Evolutionary conservation across 305 asterid genomes (phyloP), one percentile per base, ranked within the genome.

Genomic region (Euphrasia arctica): DNA sequence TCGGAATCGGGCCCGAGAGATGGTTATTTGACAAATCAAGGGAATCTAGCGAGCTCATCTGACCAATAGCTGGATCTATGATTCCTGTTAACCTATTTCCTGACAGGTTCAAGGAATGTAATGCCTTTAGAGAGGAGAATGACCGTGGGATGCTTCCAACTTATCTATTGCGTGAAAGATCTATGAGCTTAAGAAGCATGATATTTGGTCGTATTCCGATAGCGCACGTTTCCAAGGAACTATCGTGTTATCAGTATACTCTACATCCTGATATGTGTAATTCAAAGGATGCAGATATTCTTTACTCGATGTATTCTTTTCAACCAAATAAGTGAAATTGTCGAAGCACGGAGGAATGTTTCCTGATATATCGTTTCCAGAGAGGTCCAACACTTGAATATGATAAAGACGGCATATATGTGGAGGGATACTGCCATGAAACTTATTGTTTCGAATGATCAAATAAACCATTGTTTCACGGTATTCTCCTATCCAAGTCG

Each of bases 81-180:
- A 11, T 15, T 34, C 74, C 76, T 9, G 29, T 58, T 41, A 71
- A 54, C 2, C 49, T 31, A 29, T 75, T 75, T 63, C 70, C 63
- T 2, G 82, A 77, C 11, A 77, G 63, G 67, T 69, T 68, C 59
- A 76, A 62, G 52, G 67, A 69, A 58, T 28, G 22, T 10, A 67
- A 48, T 34, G 65, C 77, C 57, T 27, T 54, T 74, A 70, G 29
- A 3, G 29, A 15, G 36, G 67, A 74, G 42, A 73, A 8, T n/a
- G 69, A 47, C 4, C 2, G 1, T 1, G 80, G 77, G 10, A 71
- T 67, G 31, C 8, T 60, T 4, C 85, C 85, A 4, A 5, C 50
- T 3, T 78, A 58, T 7, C 55, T 55, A 48, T 80, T 80, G 54
- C 74, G 62, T 0, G 85, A 77, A 41, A 81, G 64, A 67, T 76